Evolutionary conservation across 2,329 filamentous ascomycete species (phyloP).

Genomic region (Elsinoe fawcettii): DNA sequence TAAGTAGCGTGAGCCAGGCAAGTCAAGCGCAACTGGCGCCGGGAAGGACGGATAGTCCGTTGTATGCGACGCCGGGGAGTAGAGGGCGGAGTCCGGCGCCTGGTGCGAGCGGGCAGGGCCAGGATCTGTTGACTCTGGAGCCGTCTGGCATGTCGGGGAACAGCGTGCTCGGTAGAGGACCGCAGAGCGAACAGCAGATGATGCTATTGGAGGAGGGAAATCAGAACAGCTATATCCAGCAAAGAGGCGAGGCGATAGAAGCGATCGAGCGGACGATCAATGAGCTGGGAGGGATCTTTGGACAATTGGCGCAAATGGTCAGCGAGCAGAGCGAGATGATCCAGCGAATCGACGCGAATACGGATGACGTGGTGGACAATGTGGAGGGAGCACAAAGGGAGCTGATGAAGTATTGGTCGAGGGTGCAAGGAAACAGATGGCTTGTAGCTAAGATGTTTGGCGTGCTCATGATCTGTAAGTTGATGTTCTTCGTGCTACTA

Average conservation of each 20-base stretch:
- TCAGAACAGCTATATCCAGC: slow-evolving; percentile 83
- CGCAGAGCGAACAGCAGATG: slow-evolving; percentile 74
- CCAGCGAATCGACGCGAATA: slow-evolving; percentile 92
- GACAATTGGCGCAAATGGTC: slow-evolving; percentile 92
- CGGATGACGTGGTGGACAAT: slow-evolving; percentile 95
- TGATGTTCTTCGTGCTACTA: not conserved
- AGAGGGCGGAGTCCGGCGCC: slow-evolving; percentile 37
- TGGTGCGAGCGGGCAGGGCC: slow-evolving; percentile 29
- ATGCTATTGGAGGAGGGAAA: slow-evolving; percentile 90
- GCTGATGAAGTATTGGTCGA: slow-evolving; percentile 91
- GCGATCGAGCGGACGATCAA: slow-evolving; percentile 92
- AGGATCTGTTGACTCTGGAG: slow-evolving; percentile 75
- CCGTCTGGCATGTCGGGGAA: slow-evolving; percentile 48
- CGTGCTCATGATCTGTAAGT: slow-evolving; percentile 81
- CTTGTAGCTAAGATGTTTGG: slow-evolving; percentile 78
- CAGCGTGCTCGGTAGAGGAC: slow-evolving; percentile 36
- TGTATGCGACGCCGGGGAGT: slow-evolving; percentile 60
- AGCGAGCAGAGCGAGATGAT: slow-evolving; percentile 97
- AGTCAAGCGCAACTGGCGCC: slow-evolving; percentile 17
- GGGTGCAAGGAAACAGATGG: slow-evolving; percentile 93
- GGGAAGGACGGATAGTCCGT: slow-evolving; percentile 37
- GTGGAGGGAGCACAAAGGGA: slow-evolving; percentile 95
- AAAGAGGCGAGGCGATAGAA: slow-evolving; percentile 91
- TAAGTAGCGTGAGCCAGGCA: slow-evolving; percentile 70
- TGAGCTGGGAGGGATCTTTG: slow-evolving; percentile 86